Conservation (phyloP, 1,284 basidiomycete genomes). For the Heterobasidion occidentale region DNA sequence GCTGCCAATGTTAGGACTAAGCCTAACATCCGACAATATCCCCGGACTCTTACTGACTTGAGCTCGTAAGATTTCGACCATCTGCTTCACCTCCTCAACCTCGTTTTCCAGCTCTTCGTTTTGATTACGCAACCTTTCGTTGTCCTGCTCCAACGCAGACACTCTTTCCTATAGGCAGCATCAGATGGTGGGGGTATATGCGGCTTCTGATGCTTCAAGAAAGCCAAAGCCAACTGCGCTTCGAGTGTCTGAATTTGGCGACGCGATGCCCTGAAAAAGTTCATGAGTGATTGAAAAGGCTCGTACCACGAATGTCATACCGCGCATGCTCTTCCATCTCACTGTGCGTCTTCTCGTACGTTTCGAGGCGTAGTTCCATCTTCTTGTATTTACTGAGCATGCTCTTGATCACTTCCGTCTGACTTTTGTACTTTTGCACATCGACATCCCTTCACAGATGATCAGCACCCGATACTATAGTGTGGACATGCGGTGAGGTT, state of each 20-base stretch:
- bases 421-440: conserved; percentile 59
- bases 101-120: conserved; percentile 54
- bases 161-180: conserved; percentile 38
- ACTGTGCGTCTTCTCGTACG: conserved; percentile 40
- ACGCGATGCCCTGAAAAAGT: conserved; percentile 36
- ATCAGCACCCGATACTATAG: not conserved
- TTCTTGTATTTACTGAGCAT: conserved; percentile 52
- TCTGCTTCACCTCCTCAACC: conserved; percentile 63
- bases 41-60: conserved; percentile 41
- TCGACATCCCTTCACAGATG: conserved; percentile 53
- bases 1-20: conserved; percentile 13
- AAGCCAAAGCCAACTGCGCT: conserved; percentile 33
- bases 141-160: conserved; percentile 32
- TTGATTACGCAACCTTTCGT: conserved; percentile 44
- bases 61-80: conserved; percentile 57
- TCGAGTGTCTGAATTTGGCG: conserved; percentile 54
- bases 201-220: conserved; percentile 27
- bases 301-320: conserved; percentile 27
- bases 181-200: conserved; percentile 23
- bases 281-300: not conserved
- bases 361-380: conserved; percentile 54
- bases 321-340: conserved; percentile 46
- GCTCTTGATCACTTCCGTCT: conserved; percentile 46
- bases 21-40: conserved; percentile 24
- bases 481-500: not conserved